Evolutionary conservation across 768 basidiomycete genomes (phyloP), one percentile per base, ranked within the genome.

Genomic region (Boletus insuetus): DNA sequence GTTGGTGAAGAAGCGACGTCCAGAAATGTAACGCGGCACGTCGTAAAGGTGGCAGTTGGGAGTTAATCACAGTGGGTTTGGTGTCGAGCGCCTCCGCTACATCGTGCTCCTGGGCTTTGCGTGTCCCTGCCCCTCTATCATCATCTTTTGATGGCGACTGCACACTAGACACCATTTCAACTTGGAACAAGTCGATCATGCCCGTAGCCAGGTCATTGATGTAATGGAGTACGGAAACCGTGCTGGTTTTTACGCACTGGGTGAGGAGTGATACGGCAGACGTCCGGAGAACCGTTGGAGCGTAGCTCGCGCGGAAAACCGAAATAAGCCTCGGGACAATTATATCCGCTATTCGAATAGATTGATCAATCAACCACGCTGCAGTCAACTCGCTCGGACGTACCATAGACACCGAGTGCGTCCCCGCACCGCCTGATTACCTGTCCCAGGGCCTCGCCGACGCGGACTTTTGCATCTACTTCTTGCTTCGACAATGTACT

Each of bases 21-120:
- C 96, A 76, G 67, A 97, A 87, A 61, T 94, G 86, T n/a, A 97
- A 66, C 0, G 91, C 93, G 1, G 91, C 86, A 40, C 96, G 87
- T 32, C 95, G 82, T 4, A 98, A 74, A 1, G 91, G 80, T 1
- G 95, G 91, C 46, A 90, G 78, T 66, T 85, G 91, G 0, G 87
- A 58, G 61, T 86, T 74, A 8, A 66, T 46, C 0, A 81, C 76
- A 0, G 82, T 81, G 11, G 90, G 87, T 35, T 85, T 73, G 2
- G 73, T 64, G 67, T 88, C 85, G 68, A 84, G 75, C 24, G 37
- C 63, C 16, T 56, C 62, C 20, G 17, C 48, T 35, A 31, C 56
- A 20, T 46, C 35, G 40, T 35, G 51, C 37, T 58, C 53, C 26
- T 64, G 61, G 32, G n/a, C 34, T 7, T 50, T 29, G 31, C 6